A percentile compares a stretch with the other conserved stretches of the same genome.
These are phyloP conservation scores for Butyriboletus loyo DNA, from an alignment of 768 basidiomycete genomes.

Conservation along the genomic window DNA sequence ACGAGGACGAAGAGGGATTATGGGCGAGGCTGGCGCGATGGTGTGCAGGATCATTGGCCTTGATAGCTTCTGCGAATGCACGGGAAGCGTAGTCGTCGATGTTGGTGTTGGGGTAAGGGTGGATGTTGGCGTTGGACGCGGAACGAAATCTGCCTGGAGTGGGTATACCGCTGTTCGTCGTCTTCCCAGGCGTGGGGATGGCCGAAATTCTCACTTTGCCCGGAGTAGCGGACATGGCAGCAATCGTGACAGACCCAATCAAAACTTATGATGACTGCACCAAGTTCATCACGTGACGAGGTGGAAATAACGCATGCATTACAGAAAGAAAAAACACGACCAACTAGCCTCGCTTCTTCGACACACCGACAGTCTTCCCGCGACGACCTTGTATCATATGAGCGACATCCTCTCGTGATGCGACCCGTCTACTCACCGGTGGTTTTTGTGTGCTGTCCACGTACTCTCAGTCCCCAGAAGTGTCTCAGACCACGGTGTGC, in stretches of 20 bases:
- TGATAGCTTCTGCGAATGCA: slow-evolving; percentile 79
- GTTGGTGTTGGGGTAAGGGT: slow-evolving; percentile 32
- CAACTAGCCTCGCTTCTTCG: slow-evolving; percentile 74
- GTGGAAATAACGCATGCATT: neutral
- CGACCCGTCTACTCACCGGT: slow-evolving; percentile 58
- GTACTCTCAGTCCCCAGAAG: slow-evolving; percentile 91
- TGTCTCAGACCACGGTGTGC: slow-evolving; percentile 93
- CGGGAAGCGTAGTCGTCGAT: slow-evolving; percentile 59
- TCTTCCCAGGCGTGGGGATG: slow-evolving; percentile 49
- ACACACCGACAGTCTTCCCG: slow-evolving; percentile 95
- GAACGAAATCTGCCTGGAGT: slow-evolving; percentile 73
- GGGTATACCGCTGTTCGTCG: slow-evolving; percentile 50
- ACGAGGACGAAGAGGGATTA: slow-evolving; percentile 41
- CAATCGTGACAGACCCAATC: neutral
- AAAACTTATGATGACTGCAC: neutral
- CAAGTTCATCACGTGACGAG: slow-evolving; percentile 20
- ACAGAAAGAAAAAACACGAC: neutral
- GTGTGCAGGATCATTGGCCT: slow-evolving; percentile 73
- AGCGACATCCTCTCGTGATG: neutral
- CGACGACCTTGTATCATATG: slow-evolving; percentile 64
- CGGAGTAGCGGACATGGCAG: slow-evolving; percentile 42
- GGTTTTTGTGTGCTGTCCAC: slow-evolving; percentile 99
- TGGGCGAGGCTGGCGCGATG: slow-evolving; percentile 50
- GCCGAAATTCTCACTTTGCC: slow-evolving; percentile 41
- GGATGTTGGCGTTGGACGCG: slow-evolving; percentile 47